These are phyloP conservation scores for Trichopus zeylanicus DNA, from an alignment of 116 monocot genomes.

Conservation along the genomic window DNA sequence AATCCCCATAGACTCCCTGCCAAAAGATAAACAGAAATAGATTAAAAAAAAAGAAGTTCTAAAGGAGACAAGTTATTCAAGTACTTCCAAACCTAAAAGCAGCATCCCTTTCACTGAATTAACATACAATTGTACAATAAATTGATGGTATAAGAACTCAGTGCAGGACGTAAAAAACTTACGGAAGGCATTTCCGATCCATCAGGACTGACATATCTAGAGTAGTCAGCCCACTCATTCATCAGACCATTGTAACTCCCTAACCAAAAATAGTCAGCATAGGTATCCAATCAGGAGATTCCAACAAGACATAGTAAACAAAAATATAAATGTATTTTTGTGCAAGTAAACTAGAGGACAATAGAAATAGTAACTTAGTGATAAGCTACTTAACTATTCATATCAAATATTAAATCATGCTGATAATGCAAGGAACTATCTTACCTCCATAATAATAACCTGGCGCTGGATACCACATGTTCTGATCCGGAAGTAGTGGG, in stretches of 20 bases:
- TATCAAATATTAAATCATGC: not conserved
- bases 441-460: conserved; percentile 62
- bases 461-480: conserved; percentile 40
- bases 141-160: not conserved
- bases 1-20: conserved; percentile 80
- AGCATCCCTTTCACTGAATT: not conserved
- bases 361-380: not conserved
- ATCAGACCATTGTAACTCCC: conserved; percentile 36
- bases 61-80: no score
- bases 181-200: conserved; percentile 37
- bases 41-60: no score
- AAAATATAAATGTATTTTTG: not conserved
- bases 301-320: not conserved
- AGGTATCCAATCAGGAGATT: not conserved
- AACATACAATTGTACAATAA: not conserved
- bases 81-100: no score
- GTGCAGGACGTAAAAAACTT: not conserved
- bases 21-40: not conserved
- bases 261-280: not conserved
- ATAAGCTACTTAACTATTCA: not conserved
- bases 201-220: conserved; percentile 46
- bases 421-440: not conserved
- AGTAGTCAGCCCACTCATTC: conserved; percentile 50
- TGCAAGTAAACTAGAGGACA: not conserved
- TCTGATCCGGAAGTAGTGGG: conserved; percentile 32